These are phyloP conservation scores for Crucihimalaya himalaica DNA, from an alignment of 345 rosid genomes.

Conservation along the genomic window DNA sequence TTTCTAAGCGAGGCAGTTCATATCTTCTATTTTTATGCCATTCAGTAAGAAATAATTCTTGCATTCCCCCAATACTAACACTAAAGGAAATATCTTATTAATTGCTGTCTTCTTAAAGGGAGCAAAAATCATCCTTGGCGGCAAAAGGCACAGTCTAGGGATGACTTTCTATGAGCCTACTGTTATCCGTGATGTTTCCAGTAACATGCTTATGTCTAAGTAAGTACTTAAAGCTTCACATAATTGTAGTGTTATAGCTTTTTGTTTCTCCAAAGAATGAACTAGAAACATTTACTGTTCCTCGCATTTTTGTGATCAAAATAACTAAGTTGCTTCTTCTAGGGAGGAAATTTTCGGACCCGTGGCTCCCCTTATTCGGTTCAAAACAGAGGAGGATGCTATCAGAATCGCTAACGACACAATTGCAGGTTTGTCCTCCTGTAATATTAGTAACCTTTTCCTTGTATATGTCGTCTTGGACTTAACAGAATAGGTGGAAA, in stretches of 20 bases:
- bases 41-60: not conserved
- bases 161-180: constrained; percentile 96
- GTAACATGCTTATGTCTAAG: constrained; percentile 79
- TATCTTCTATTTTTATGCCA: not conserved
- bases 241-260: not conserved
- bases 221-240: constrained; percentile 37
- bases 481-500: constrained; percentile 15
- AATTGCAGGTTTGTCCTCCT: constrained; percentile 59
- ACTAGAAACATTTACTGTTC: constrained; percentile 10
- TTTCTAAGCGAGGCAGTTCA: constrained; percentile 14
- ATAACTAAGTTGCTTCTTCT: constrained; percentile 7
- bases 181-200: constrained; percentile 62
- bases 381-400: constrained; percentile 93
- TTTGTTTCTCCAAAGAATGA: not conserved
- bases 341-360: constrained; percentile 99
- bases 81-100: constrained; percentile 13
- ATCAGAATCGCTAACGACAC: constrained; percentile 81
- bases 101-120: constrained; percentile 59
- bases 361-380: constrained; percentile 80
- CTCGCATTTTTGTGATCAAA: not conserved
- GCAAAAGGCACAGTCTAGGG: constrained; percentile 91
- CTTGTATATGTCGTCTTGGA: not conserved
- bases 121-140: constrained; percentile 89
- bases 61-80: not conserved
- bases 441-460: not conserved